These are phyloP conservation scores for Discostella stelligeroides DNA, from an alignment of 108 stramenopile species.

Conservation along the genomic window DNA sequence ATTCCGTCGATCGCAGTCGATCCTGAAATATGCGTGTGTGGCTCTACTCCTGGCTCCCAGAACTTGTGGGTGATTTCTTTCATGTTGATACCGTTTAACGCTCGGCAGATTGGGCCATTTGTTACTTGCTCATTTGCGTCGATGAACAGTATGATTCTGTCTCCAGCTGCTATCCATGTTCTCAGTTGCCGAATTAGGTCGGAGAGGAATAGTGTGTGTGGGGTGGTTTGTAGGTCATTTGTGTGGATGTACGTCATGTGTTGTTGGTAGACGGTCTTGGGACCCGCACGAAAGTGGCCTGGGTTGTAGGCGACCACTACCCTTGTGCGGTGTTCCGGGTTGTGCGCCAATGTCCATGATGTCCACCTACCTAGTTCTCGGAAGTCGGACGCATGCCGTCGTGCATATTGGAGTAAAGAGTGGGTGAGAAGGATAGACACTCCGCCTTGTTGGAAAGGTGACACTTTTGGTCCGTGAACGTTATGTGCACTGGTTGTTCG, in stretches of 20 bases:
- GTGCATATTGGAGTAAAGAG: constrained; percentile 1
- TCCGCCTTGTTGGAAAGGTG: neutral
- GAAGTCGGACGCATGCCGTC: neutral
- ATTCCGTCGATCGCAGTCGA: too few species aligned
- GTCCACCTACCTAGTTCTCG: too few species aligned
- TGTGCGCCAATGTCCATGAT: neutral
- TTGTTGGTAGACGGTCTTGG: too few species aligned
- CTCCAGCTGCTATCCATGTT: neutral
- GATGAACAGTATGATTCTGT: too few species aligned
- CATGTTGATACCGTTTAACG: neutral
- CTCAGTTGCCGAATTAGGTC: neutral
- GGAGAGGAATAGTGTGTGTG: neutral
- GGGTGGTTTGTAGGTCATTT: neutral
- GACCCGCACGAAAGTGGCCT: too few species aligned
- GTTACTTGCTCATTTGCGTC: neutral
- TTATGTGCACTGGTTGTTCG: neutral
- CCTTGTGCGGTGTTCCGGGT: too few species aligned
- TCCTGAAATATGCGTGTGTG: neutral
- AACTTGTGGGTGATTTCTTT: neutral
- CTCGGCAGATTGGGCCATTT: neutral
- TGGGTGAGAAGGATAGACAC: neutral
- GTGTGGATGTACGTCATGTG: too few species aligned
- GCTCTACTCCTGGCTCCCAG: neutral
- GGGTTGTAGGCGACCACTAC: neutral
- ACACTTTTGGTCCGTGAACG: neutral